These are phyloP conservation scores for Suillus weaverae DNA, from an alignment of 768 basidiomycete species.

Conservation along the genomic window DNA sequence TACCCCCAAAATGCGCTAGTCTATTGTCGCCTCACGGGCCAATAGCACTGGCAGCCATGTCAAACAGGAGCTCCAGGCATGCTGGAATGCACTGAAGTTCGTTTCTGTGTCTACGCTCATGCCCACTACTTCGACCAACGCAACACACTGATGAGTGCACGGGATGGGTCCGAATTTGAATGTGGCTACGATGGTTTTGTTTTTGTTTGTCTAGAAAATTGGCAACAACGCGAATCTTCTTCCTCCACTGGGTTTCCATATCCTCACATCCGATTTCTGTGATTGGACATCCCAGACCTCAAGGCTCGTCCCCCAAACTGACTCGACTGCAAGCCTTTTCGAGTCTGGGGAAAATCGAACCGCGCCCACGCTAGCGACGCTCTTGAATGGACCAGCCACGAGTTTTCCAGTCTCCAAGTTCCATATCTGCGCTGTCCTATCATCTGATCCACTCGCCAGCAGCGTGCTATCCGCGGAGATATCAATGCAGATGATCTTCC, in stretches of 20 bases:
- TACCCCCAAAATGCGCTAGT: too few relatives aligned
- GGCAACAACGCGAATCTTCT: background rate
- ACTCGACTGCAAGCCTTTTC: background rate
- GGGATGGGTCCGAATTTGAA: too few relatives aligned
- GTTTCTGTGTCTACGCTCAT: too few relatives aligned
- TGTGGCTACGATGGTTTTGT: background rate
- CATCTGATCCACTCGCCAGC: background rate
- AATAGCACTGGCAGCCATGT: too few relatives aligned
- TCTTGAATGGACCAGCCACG: background rate
- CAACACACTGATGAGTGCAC: too few relatives aligned
- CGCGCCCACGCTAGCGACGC: background rate
- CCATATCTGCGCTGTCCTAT: background rate
- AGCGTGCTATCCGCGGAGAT: background rate
- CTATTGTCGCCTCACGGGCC: too few relatives aligned
- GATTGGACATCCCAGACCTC: background rate
- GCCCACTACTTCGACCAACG: too few relatives aligned
- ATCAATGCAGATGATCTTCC: background rate
- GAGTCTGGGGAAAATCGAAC: background rate
- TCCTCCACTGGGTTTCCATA: fast-evolving
- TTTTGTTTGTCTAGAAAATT: background rate
- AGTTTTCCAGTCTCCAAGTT: background rate
- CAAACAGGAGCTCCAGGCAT: too few relatives aligned
- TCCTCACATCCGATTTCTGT: background rate
- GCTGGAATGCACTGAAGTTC: too few relatives aligned
- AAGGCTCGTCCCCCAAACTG: background rate